Conservation (phyloP, 2,329 filamentous ascomycete species). For the Pseudogymnoascus sp. region DNA sequence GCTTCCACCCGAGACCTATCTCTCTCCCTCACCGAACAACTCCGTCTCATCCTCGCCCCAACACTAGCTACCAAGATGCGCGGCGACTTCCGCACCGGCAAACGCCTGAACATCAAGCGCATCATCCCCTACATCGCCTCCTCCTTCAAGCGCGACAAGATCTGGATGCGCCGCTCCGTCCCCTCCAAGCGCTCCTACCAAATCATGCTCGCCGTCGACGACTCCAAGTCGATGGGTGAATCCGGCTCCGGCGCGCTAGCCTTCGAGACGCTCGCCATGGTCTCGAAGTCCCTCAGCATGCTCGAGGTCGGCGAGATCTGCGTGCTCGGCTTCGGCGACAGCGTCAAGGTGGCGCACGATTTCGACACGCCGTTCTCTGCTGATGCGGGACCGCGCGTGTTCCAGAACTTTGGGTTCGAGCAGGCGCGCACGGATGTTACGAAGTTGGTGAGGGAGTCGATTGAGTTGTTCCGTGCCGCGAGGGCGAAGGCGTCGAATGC, state of each 20-base stretch:
- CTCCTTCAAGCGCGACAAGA: slow-evolving; percentile 98
- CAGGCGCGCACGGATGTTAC: slow-evolving; percentile 83
- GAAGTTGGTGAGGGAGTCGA: slow-evolving; percentile 67
- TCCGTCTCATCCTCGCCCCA: slow-evolving; percentile 89
- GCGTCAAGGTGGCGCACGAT: slow-evolving; percentile 77
- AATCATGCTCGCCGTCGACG: slow-evolving; percentile 94
- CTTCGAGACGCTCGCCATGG: slow-evolving; percentile 88
- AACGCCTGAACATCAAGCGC: slow-evolving; percentile 97
- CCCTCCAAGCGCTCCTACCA: slow-evolving; percentile 94
- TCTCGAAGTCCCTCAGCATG: slow-evolving; percentile 80
- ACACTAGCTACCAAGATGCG: slow-evolving; percentile 94
- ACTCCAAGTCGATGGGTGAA: slow-evolving; percentile 90
- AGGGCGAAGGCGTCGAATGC: slow-evolving; percentile 44
- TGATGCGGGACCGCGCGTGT: slow-evolving; percentile 74
- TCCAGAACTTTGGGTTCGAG: slow-evolving; percentile 76
- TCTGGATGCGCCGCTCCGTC: slow-evolving; percentile 93
- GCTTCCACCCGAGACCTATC: slow-evolving; percentile 77
- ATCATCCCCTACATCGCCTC: slow-evolving; percentile 99
- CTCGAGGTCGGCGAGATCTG: slow-evolving; percentile 92
- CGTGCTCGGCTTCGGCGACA: slow-evolving; percentile 79
- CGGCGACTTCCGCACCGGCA: slow-evolving; percentile 93
- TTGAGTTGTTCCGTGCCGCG: slow-evolving; percentile 75
- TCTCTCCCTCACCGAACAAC: slow-evolving; percentile 82
- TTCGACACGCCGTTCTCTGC: slow-evolving; percentile 76
- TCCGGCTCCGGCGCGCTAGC: slow-evolving; percentile 68